These are phyloP conservation scores for Cercophora sp. DNA, from an alignment of 495 filamentous ascomycete species.

Conservation along the genomic window DNA sequence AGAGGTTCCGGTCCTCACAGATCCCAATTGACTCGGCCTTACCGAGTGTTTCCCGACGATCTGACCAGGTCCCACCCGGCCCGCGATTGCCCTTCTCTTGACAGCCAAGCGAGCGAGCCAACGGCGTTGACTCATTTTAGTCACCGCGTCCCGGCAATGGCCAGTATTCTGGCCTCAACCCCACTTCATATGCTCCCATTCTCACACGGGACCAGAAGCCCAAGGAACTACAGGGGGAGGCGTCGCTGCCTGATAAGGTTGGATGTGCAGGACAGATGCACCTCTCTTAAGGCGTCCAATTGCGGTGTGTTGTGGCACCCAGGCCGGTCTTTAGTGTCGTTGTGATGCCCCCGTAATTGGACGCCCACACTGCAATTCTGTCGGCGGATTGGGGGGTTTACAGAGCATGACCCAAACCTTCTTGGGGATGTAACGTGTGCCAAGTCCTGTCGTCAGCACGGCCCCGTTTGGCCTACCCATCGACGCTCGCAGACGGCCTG, in stretches of 20 bases:
- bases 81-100: background rate
- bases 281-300: conserved; percentile 20
- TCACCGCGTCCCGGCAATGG: conserved; percentile 4
- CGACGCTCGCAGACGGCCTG: no score
- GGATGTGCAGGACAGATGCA: conserved; percentile 2
- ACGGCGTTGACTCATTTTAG: conserved; percentile 9
- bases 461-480: no score
- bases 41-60: background rate
- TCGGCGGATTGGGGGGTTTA: background rate
- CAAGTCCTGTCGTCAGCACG: conserved; percentile 1
- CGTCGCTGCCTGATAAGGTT: conserved; percentile 22
- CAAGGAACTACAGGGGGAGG: background rate
- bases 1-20: no score
- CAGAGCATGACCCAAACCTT: conserved; percentile 2
- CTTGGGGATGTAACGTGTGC: conserved; percentile 5
- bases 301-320: conserved; percentile 7
- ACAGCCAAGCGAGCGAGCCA: background rate
- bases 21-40: background rate
- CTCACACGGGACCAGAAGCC: background rate
- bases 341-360: background rate
- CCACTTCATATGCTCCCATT: background rate
- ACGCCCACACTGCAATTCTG: background rate
- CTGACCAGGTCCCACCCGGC: background rate
- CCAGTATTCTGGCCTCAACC: background rate
- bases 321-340: background rate